These are phyloP conservation scores for Begonia fuchsioides DNA, from an alignment of 306 rosid species.

Conservation along the genomic window DNA sequence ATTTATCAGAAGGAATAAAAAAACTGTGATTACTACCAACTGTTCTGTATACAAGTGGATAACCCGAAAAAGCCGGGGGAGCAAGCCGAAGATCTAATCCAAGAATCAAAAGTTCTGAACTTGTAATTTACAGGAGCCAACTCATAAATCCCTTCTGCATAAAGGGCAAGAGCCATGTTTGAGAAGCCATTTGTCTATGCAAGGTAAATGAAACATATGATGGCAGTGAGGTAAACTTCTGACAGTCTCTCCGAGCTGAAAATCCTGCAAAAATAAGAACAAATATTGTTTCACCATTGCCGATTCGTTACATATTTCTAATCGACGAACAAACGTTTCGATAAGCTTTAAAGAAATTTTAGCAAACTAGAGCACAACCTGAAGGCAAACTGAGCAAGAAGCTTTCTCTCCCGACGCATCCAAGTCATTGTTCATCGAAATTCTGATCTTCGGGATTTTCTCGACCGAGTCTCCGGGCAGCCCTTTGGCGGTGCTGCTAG, in stretches of 20 bases:
- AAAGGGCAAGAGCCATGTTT: constrained; percentile 97
- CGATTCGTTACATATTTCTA: background rate
- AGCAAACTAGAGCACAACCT: constrained; percentile 31
- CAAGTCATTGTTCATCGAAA: constrained; percentile 40
- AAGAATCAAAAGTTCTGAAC: constrained; percentile 12
- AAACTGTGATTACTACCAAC: background rate
- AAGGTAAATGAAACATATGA: constrained; percentile 94
- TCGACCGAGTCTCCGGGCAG: constrained; percentile 69
- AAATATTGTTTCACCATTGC: background rate
- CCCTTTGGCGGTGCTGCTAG: constrained; percentile 69
- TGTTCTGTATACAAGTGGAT: background rate
- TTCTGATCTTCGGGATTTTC: constrained; percentile 67
- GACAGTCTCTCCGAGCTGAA: constrained; percentile 81
- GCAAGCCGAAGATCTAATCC: too few species aligned
- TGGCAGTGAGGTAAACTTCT: constrained; percentile 95
- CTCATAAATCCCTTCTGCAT: constrained; percentile 95
- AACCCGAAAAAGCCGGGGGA: too few species aligned
- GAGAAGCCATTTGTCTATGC: constrained; percentile 95
- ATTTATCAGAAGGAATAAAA: background rate
- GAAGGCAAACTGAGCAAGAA: constrained; percentile 92
- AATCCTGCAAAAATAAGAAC: constrained; percentile 47
- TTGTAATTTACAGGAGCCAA: constrained; percentile 30
- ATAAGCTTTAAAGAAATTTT: too few species aligned
- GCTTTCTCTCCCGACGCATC: constrained; percentile 68
- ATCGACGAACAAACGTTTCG: background rate